Evolutionary conservation across 1,139 yeast species (phyloP), one percentile per base, ranked within the genome.

Genomic region (Hemisphaericaspora xylofermentans): DNA sequence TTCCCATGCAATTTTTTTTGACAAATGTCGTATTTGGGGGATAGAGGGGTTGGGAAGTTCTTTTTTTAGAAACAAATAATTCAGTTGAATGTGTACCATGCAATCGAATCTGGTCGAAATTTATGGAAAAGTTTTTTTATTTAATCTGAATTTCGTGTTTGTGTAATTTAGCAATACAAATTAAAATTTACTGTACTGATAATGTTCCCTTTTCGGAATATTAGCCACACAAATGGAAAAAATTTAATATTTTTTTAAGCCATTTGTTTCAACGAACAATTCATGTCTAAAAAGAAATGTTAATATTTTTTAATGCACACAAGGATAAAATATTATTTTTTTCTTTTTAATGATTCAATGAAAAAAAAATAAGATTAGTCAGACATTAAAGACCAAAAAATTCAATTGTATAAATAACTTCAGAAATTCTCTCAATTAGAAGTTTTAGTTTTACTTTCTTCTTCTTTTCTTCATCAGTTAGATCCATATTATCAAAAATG

Each of bases 401-500:
- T 12, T 34, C 21, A 21, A 24, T n/a, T 15, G 29, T 35, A 36
- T 36, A 36, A 36, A 36, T 36, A 22, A 36, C 22, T 29, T 27
- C 18, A 24, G 22, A 36, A 28, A 15, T 28, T 29, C 38, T 25
- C 27, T 9, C 9, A 16, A 14, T 2, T 35, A 10, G 31, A 24
- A 24, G n/a, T 26, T 15, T 25, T 17, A 18, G 12, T 36, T 32
- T 18, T 17, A 24, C 19, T 12, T 22, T 21, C 24, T 31, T 36
- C 26, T 24, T 33, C 12, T 21, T 33, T 35, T 38, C 18, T 21
- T 28, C 27, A 24, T 38, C 22, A 22, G 26, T 41, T 30, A 29
- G 9, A 14, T 26, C 28, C 25, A 37, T 35, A 26, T 31, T 12
- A 32, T 38, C 42, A 49, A 61, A 45, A 61, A 72, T 72, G 78